Evolutionary conservation across 1,284 basidiomycete genomes (phyloP), one percentile per base, ranked within the genome.

Genomic region (Ceratobasidium sp.): DNA sequence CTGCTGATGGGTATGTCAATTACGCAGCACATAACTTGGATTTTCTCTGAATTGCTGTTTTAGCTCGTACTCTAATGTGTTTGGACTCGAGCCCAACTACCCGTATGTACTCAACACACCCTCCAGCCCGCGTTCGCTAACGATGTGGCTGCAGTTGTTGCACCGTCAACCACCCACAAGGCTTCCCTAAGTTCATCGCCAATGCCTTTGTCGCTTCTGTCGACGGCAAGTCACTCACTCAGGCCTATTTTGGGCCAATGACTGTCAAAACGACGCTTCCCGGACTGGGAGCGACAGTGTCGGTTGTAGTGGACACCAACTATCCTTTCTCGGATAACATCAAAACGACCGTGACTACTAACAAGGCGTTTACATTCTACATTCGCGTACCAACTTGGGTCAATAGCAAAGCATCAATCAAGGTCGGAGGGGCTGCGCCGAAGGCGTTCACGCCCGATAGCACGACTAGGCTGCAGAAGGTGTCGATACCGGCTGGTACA

Each of bases 111-210:
- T 38, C n/a, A 17, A n/a, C 65, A 2, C 12, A 26, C 26, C 23
- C 57, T 17, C 5, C 28, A 38, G 2, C 15, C 3, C 15, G n/a
- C n/a, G 3, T 28, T 15, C 6, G 33, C 40, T 77, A 26, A 77
- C 26, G 5, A 7, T 54, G 12, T 20, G 33, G 33, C 10, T 17
- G 48, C 74, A 89, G 88, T 1, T 90, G 89, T 82, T 91, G 90
- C 83, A 90, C 89, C 2, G 90, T 91, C 78, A 90, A 91, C 78
- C 88, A 89, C 80, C 89, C 89, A 7, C 90, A 77, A 82, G 89
- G 89, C 52, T 90, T 87, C 87, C 90, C 90, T 1, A 91, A 90
- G 81, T 90, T 91, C 81, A 86, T 89, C 70, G 85, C 88, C n/a
- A 90, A 90, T 81, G 85, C 89, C 0, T 90, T 91, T 82, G 83